Conservation (phyloP, 2,329 filamentous ascomycete genomes). For the Lasiodiplodia gonubiensis region DNA sequence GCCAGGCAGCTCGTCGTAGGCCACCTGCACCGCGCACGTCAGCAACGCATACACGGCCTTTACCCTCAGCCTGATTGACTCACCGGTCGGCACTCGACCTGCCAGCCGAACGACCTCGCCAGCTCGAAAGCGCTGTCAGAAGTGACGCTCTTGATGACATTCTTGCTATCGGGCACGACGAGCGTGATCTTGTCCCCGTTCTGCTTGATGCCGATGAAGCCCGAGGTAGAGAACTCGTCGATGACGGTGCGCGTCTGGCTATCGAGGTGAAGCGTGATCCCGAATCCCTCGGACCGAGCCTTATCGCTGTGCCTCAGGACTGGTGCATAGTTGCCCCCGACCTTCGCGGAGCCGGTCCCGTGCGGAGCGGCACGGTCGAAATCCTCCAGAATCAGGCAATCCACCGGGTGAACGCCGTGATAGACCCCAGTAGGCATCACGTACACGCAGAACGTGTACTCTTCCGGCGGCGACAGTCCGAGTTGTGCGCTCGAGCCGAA, state of each 20-base stretch:
- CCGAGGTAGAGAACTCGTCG: slow-evolving; percentile 94
- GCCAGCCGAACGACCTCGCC: slow-evolving; percentile 79
- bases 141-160: slow-evolving; percentile 87
- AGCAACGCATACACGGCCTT: background rate
- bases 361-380: slow-evolving; percentile 94
- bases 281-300: slow-evolving; percentile 78
- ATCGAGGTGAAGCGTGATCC: slow-evolving; percentile 94
- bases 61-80: slow-evolving; percentile 36
- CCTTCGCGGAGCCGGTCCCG: slow-evolving; percentile 88
- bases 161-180: slow-evolving; percentile 84
- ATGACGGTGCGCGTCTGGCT: slow-evolving; percentile 82
- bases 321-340: slow-evolving; percentile 95
- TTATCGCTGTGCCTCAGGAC: slow-evolving; percentile 86
- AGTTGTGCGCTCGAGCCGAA: slow-evolving; percentile 89
- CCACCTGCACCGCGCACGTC: slow-evolving; percentile 57
- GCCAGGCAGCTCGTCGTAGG: slow-evolving; percentile 64
- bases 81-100: slow-evolving; percentile 75
- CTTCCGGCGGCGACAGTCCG: slow-evolving; percentile 83
- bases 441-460: slow-evolving; percentile 90
- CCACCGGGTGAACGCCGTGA: slow-evolving; percentile 87
- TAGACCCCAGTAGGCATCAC: slow-evolving; percentile 93
- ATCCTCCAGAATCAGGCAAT: slow-evolving; percentile 84
- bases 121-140: slow-evolving; percentile 79
- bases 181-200: slow-evolving; percentile 70
- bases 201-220: slow-evolving; percentile 81